phyloP scores from a whole-genome alignment of 306 rosid species.

The Casuarina equisetifolia region DNA sequence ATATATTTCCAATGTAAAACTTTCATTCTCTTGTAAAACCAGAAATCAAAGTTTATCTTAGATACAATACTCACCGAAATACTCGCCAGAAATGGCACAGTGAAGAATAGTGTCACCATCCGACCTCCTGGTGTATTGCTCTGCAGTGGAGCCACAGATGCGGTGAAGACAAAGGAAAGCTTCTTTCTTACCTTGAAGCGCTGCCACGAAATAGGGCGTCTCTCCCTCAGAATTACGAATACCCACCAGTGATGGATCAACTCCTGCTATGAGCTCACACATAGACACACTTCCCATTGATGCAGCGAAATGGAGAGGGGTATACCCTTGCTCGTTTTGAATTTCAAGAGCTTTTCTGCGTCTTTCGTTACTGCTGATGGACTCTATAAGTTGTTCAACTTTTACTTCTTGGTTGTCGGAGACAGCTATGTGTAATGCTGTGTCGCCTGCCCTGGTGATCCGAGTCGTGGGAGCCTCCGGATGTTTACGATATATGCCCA shows the following conservation, averaged over 20 bases:
- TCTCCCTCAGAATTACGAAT: slow-evolving; percentile 39
- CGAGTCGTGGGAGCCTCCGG: slow-evolving; percentile 9
- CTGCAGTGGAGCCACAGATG: background rate
- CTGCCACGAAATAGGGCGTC: slow-evolving; percentile 60
- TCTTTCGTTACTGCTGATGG: background rate
- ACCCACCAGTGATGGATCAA: background rate
- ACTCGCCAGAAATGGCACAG: slow-evolving; percentile 36
- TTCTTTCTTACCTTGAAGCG: slow-evolving; percentile 36
- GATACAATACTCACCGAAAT: slow-evolving; percentile 29
- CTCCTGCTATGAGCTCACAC: slow-evolving; percentile 34
- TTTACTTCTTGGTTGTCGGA: slow-evolving; percentile 32
- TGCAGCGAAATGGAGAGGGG: slow-evolving; percentile 52
- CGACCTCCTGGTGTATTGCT: slow-evolving; percentile 28
- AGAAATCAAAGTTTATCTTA: no score
- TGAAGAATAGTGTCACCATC: slow-evolving; percentile 59
- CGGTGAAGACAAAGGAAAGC: slow-evolving; percentile 45
- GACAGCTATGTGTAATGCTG: slow-evolving; percentile 55
- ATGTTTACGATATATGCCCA: background rate
- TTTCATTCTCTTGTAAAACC: no score
- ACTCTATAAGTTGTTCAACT: slow-evolving; percentile 18
- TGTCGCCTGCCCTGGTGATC: slow-evolving; percentile 47
- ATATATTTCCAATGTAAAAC: no score
- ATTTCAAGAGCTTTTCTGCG: background rate
- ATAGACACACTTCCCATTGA: slow-evolving; percentile 29
- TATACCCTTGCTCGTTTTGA: slow-evolving; percentile 26